These are phyloP conservation scores for Candida tibetensis DNA, from an alignment of 805 yeast genomes.

Conservation along the genomic window DNA sequence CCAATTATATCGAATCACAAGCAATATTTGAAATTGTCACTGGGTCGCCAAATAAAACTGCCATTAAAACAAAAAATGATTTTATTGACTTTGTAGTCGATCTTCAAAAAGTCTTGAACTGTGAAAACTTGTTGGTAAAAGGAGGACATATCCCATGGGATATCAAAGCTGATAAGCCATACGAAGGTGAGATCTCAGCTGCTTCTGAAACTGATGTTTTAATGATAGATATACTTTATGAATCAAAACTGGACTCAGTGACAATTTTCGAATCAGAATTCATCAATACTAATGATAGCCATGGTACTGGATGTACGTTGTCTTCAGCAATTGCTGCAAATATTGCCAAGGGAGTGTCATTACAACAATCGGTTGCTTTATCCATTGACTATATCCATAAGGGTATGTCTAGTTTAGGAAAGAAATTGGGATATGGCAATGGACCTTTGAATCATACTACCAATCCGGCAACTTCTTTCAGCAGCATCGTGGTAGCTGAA, in stretches of 20 bases:
- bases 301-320: conserved; percentile 90
- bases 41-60: conserved; percentile 10
- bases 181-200: conserved; percentile 4
- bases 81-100: conserved; percentile 19
- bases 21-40: conserved; percentile 34
- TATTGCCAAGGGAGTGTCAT: conserved; percentile 52
- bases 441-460: conserved; percentile 77
- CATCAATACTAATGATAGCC: conserved; percentile 55
- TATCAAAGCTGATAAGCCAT: conserved; percentile 11
- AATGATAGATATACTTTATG: conserved; percentile 54
- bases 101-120: conserved; percentile 31
- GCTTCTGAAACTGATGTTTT: not conserved
- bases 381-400: conserved; percentile 66
- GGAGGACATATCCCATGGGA: conserved; percentile 73
- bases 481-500: conserved; percentile 8
- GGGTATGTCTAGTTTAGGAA: conserved; percentile 50
- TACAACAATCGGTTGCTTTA: conserved; percentile 50
- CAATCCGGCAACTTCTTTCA: conserved; percentile 19
- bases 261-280: conserved; percentile 48
- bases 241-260: conserved; percentile 32
- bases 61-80: conserved; percentile 34
- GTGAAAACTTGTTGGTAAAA: conserved; percentile 61
- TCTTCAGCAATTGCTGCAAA: conserved; percentile 79
- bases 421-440: conserved; percentile 47
- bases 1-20: conserved; percentile 68